These are phyloP conservation scores for Blakeslea trispora DNA, from an alignment of 371 early-diverging fungal species.

Conservation along the genomic window DNA sequence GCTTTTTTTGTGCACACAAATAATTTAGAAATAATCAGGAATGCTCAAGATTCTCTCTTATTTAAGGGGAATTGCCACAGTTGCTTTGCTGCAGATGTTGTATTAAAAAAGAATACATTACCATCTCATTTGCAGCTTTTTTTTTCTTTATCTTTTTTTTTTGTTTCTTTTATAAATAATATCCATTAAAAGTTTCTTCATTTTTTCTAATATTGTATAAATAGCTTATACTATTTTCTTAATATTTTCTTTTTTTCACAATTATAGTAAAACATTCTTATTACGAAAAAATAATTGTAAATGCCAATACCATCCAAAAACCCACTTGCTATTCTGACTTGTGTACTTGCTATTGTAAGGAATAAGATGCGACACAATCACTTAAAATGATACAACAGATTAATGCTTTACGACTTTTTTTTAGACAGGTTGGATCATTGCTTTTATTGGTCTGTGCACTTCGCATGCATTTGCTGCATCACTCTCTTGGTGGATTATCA, in stretches of 20 bases:
- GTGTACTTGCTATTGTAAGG: constrained; percentile 19
- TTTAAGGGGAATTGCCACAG: background rate
- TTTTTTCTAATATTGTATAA: background rate
- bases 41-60: background rate
- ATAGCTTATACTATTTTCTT: background rate
- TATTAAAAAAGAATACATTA: background rate
- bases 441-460: constrained; percentile 44
- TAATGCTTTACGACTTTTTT: too few species aligned
- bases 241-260: background rate
- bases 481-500: constrained; percentile 42
- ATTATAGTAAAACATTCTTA: too few species aligned
- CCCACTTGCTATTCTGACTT: constrained; percentile 18
- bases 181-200: background rate
- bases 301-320: constrained; percentile 9
- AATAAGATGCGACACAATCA: background rate
- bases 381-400: too few species aligned
- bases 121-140: constrained; percentile 13
- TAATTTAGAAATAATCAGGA: background rate
- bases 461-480: constrained; percentile 18
- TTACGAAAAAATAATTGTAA: too few species aligned
- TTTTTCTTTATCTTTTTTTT: background rate
- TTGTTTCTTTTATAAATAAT: constrained; percentile 5
- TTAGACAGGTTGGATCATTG: constrained; percentile 44
- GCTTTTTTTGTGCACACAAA: background rate
- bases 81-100: background rate